Base-by-base conservation (phyloP, 108 stramenopile species). In the Pseudonitzschia multiseries region DNA sequence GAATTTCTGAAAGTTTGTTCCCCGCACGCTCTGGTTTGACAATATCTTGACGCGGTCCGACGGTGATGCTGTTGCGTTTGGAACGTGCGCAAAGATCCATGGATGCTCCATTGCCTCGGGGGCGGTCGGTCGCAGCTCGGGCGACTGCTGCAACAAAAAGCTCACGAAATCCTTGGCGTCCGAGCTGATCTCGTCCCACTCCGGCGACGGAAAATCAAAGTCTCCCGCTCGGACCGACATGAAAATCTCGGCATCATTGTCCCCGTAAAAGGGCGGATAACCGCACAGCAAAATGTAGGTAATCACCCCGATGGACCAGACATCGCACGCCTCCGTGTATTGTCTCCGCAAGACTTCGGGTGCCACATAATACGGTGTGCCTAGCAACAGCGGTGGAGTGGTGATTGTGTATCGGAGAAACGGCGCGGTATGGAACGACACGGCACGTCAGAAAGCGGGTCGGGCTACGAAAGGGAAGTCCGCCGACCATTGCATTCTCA, bases 261-360 rank as follows among this genome's bases (percentile, higher is more conserved):
- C 94, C 32, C 96, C 96, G 72, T 96, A 97, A 77, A 99, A 98
- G 32, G 99, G 99, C 12, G 97, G 97, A 70, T 97, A 99, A 13
- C 99, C 99, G 67, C 96, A 98, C 20, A 98, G 81, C 86, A 97
- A 70, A 79, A 97, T 97, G 74, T 97, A 97, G 8, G 93, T 80
- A 33, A 97, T 91, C 26, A 97, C 95, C 5, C 86, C 86, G 68
- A 99, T 96, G 14, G 86, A 88, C 99, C 99, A 99, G 77, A 99
- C 90, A 80, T 99, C 99, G 79, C 98, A 98, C 57, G 81, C 84
- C 21, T 90, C 88, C 62, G 95, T 95, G 84, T 97, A 97, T 69
- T 97, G 89, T 28, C 95, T 77, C 63, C 91, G 86, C 65, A 99
- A 76, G 9, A 97, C 96, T 81, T 94, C 93, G 18, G 97, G 97